A percentile compares a stretch with the other conserved stretches of the same genome.
phyloP scores from a whole-genome alignment of 257 asterid species.

The Sherardia arvensis region DNA sequence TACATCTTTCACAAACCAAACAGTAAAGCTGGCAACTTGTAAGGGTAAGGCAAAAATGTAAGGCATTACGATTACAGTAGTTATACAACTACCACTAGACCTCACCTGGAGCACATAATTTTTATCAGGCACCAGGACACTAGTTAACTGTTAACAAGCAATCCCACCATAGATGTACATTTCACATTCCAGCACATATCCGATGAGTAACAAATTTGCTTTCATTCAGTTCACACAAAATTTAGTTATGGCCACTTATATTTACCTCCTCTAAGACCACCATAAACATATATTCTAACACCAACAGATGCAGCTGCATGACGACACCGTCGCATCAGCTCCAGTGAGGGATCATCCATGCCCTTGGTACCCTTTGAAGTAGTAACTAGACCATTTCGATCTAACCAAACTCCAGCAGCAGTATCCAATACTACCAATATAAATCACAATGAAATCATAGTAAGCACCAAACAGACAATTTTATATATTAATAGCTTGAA shows the following conservation, averaged over 20 bases:
- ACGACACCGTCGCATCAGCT: constrained; percentile 91
- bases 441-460: constrained; percentile 20
- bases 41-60: background rate
- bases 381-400: constrained; percentile 81
- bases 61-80: background rate
- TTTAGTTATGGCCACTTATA: background rate
- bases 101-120: background rate
- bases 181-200: background rate
- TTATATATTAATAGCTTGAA: constrained; percentile 15
- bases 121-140: background rate
- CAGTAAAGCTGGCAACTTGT: background rate
- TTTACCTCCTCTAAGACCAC: constrained; percentile 95
- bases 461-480: constrained; percentile 1
- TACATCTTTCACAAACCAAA: background rate
- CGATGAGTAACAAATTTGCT: background rate
- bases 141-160: background rate
- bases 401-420: constrained; percentile 99
- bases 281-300: constrained; percentile 66
- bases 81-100: background rate
- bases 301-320: constrained; percentile 99
- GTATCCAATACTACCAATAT: constrained; percentile 78
- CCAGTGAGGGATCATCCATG: constrained; percentile 63
- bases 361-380: constrained; percentile 58
- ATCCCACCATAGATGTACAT: background rate
- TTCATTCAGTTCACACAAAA: background rate